A percentile compares a stretch with the other conserved stretches of the same genome.
Evolutionary conservation across 768 basidiomycete species (phyloP).

Genomic region (Royoungia palumana): DNA sequence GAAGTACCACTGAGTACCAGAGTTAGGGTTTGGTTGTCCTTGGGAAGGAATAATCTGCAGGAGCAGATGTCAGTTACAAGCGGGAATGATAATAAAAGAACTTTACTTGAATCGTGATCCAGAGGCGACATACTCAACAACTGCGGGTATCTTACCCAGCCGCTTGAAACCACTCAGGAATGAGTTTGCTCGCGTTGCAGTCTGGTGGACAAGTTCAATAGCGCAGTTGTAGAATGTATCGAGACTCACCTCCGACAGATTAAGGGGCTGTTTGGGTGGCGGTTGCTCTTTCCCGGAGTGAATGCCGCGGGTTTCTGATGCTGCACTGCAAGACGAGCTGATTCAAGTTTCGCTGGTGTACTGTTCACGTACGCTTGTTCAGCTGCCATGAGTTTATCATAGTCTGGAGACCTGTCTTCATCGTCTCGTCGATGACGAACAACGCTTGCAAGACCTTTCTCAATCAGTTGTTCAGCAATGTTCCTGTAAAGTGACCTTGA

Average conservation of each 20-base stretch:
- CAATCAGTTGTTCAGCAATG: constrained; percentile 88
- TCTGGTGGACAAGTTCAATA: constrained; percentile 37
- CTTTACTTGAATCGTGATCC: constrained; percentile 93
- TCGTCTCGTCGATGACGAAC: constrained; percentile 93
- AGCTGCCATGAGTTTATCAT: constrained; percentile 93
- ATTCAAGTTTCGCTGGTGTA: background rate
- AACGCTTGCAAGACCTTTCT: constrained; percentile 86
- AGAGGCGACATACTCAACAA: constrained; percentile 91
- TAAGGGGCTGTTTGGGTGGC: constrained; percentile 75
- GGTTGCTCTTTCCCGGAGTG: constrained; percentile 91
- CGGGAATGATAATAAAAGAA: background rate
- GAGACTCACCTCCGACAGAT: constrained; percentile 79
- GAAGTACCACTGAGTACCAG: constrained; percentile 79
- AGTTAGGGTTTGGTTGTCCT: constrained; percentile 91
- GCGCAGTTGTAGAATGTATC: background rate
- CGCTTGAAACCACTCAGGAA: constrained; percentile 93
- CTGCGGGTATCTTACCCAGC: constrained; percentile 72
- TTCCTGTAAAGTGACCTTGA: constrained; percentile 49
- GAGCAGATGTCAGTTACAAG: constrained; percentile 1
- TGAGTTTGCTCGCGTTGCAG: constrained; percentile 69
- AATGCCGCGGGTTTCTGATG: constrained; percentile 73
- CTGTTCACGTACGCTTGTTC: constrained; percentile 77
- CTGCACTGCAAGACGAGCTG: constrained; percentile 52
- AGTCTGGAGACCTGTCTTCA: constrained; percentile 93
- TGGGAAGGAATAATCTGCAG: constrained; percentile 73